phyloP scores from a whole-genome alignment of 1,284 basidiomycete species.

The Trametes sp. region DNA sequence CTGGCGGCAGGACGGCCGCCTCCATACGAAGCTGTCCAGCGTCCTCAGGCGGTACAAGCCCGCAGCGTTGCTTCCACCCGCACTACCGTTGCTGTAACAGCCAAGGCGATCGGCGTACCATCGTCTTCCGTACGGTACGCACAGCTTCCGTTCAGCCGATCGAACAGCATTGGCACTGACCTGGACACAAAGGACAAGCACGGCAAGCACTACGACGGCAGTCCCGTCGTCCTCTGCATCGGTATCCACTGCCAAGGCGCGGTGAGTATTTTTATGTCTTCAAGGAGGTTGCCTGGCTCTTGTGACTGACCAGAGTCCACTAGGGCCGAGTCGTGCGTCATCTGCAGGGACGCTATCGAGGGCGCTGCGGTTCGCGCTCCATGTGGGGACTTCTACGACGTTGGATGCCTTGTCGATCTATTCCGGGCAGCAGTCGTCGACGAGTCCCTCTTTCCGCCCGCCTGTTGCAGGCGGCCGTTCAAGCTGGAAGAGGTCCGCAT shows the following conservation, averaged over 20 bases:
- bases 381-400: constrained; percentile 50
- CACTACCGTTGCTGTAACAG: not conserved
- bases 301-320: not conserved
- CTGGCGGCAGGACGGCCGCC: constrained; percentile 39
- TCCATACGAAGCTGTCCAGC: constrained; percentile 29
- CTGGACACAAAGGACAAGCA: not conserved
- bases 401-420: constrained; percentile 46
- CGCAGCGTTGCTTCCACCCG: not conserved
- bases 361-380: constrained; percentile 39
- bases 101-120: not conserved
- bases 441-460: constrained; percentile 52
- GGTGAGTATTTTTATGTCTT: constrained; percentile 2
- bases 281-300: not conserved
- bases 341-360: constrained; percentile 42
- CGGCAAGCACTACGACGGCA: not conserved
- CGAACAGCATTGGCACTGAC: not conserved
- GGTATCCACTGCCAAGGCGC: not conserved
- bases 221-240: constrained; percentile 8
- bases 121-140: not conserved
- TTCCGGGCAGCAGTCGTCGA: constrained; percentile 47
- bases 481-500: constrained; percentile 35
- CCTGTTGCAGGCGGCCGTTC: constrained; percentile 50
- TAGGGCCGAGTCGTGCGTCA: constrained; percentile 37
- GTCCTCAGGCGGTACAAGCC: not conserved
- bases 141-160: not conserved